Base-by-base conservation (phyloP, 2,329 filamentous ascomycete genomes). In the Xylariales sp. region DNA sequence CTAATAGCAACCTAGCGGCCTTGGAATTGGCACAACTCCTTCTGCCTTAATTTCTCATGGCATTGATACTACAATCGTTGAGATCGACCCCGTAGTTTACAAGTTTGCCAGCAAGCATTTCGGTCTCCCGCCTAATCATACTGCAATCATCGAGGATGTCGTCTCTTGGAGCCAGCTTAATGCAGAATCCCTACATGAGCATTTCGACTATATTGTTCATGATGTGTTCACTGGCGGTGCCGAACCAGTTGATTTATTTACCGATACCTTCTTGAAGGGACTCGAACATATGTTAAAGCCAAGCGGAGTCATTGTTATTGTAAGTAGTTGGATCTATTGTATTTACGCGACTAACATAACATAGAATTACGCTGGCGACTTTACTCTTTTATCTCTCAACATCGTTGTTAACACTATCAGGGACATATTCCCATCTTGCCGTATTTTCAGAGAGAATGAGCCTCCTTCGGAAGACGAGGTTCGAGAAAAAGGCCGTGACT, bases 141-240 rank as follows among this genome's bases (percentile, higher is more conserved):
- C 88, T 0, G 86, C 91, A n/a, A 87, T 93, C 61, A 90, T 98
- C 70, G 87, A 90, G 58, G 93, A 99, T 74, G 96, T 96, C 0
- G 89, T 94, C 2, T 81, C 82, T n/a, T 97, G 90, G 78, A 86
- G 89, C 18, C 79, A 83, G 53, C 75, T 80, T 60, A 76, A 85
- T 55, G 82, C 82, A 62, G 75, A 80, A 58, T 73, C 80, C 34
- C 74, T 82, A 64, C 78, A 80, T 7, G 78, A 83, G 54, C 83
- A 83, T 34, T 99, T 91, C 78, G 91, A 97, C 81, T 98, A 97
- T 82, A 96, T 99, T 76, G 86, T 99, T 62, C 96, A 99, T 79
- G 96, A 99, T 74, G 96, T 99, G 30, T 99, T 99, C 79, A 99
- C 96, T 0, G 96, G 96, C 30, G 96, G 96, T 60, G 94, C 94